These are phyloP conservation scores for Malassezia caprae DNA, from an alignment of 1,284 basidiomycete genomes.

Conservation along the genomic window DNA sequence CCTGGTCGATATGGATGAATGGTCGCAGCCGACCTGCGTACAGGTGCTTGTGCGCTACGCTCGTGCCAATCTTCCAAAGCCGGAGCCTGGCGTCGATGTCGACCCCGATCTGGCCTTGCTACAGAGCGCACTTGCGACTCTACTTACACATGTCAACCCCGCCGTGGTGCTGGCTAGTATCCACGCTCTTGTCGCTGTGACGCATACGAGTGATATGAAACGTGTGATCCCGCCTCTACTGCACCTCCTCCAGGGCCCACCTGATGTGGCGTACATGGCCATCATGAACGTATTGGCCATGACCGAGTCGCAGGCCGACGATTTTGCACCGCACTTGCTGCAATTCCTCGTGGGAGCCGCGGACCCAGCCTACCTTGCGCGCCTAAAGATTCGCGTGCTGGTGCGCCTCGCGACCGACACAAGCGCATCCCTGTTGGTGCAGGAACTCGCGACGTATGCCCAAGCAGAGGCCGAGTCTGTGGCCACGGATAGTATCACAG, in stretches of 20 bases:
- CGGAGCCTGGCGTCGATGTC: slow-evolving; percentile 50
- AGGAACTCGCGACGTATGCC: slow-evolving; percentile 24
- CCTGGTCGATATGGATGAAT: slow-evolving; percentile 84
- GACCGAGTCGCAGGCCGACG: slow-evolving; percentile 8
- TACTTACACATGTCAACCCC: slow-evolving; percentile 31
- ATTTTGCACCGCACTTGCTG: slow-evolving; percentile 21
- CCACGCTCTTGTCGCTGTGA: slow-evolving; percentile 11
- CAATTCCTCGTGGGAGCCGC: slow-evolving; percentile 28
- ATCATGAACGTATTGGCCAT: slow-evolving; percentile 23
- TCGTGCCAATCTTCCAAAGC: slow-evolving; percentile 51
- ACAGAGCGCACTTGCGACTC: slow-evolving; percentile 21
- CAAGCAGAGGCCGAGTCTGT: slow-evolving; percentile 17
- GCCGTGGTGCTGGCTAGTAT: slow-evolving; percentile 30
- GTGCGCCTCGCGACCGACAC: slow-evolving; percentile 17
- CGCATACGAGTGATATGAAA: neutral
- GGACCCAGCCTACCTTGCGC: slow-evolving; percentile 29
- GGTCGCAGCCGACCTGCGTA: slow-evolving; percentile 78
- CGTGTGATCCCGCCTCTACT: slow-evolving; percentile 12
- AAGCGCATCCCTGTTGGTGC: slow-evolving; percentile 16
- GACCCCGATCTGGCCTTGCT: slow-evolving; percentile 38
- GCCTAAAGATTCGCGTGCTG: slow-evolving; percentile 31
- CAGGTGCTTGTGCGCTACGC: slow-evolving; percentile 73
- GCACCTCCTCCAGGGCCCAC: slow-evolving; percentile 22
- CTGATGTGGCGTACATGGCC: slow-evolving; percentile 27
- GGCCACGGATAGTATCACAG: slow-evolving; percentile 23